phyloP scores from a whole-genome alignment of 805 yeast species.

The Teunomyces cretensis region DNA sequence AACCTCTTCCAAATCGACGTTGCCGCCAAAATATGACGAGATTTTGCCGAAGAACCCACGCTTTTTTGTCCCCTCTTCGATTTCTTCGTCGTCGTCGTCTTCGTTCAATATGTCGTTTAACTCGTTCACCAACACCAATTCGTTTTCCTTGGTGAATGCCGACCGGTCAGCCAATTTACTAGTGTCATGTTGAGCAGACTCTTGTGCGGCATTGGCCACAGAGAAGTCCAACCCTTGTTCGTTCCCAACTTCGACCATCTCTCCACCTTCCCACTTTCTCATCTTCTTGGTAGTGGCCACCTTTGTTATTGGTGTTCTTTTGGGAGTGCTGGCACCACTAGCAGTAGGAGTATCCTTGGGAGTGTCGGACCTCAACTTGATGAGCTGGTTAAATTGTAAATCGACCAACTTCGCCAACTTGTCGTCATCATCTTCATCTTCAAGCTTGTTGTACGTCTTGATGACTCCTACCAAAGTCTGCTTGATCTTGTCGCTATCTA shows the following conservation, averaged over 20 bases:
- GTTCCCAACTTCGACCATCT: constrained; percentile 28
- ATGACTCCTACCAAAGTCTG: constrained; percentile 30
- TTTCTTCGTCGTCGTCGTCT: constrained; percentile 29
- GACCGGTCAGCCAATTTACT: constrained; percentile 20
- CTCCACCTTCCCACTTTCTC: constrained; percentile 46
- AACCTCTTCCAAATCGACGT: constrained; percentile 57
- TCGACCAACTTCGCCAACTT: constrained; percentile 37
- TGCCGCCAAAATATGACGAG: constrained; percentile 37
- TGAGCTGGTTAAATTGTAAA: constrained; percentile 37
- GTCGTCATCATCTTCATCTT: constrained; percentile 20
- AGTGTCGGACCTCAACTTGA: constrained; percentile 22
- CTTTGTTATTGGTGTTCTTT: constrained; percentile 8
- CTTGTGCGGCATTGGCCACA: constrained; percentile 15
- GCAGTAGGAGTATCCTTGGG: not conserved
- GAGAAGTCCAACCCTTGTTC: constrained; percentile 35
- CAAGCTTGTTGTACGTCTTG: constrained; percentile 32
- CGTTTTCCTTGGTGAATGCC: constrained; percentile 38
- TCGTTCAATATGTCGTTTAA: constrained; percentile 38
- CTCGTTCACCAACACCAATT: constrained; percentile 41
- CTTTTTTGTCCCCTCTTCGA: constrained; percentile 10
- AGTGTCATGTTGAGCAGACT: constrained; percentile 1
- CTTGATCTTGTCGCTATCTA: constrained; percentile 38
- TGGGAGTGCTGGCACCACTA: constrained; percentile 6
- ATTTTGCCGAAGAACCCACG: constrained; percentile 35
- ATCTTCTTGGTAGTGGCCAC: constrained; percentile 28